Base-by-base conservation (phyloP, 2,329 filamentous ascomycete species). In the Aspergillus sp. region DNA sequence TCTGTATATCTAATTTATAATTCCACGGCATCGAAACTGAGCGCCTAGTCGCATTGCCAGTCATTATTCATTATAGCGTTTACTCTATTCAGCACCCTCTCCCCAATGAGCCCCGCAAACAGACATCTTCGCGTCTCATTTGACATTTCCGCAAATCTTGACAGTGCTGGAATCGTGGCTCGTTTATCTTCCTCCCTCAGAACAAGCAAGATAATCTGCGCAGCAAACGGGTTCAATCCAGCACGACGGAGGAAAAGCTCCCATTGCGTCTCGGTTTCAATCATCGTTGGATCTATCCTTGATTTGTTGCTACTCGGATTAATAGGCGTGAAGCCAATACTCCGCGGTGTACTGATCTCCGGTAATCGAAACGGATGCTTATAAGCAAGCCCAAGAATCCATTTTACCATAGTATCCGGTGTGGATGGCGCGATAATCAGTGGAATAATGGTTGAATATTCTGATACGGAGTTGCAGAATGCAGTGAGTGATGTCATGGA, bases 191-290 rank as follows among this genome's bases (percentile, higher is more conserved):
- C 58, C 32, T 22, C 48, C 27, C 5, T 67, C 69, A 57, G 12
- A 6, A 52, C 42, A 15, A 44, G 47, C 30, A 87, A 66, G 1
- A 88, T 71, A 7, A 74, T 72, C 61, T 89, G 85, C 2, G 86
- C 86, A 2, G 85, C 85, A 61, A 81, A 88, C 0, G 80, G 76
- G 63, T 90, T 90, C 60, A 89, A 64, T 0, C 86, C 86, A 1
- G 77, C 75, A 20, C 74, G 72, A 12, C 85, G 74, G 20, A 90
- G 70, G 52, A 86, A 85, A 7, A 80, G 41, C 62, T 90, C 86
- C 82, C 82, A 86, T 30, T 71, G 63, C 1, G 82, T 83, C 64
- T 88, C 84, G 0, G 80, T 77, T 13, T 79, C 65, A 6, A 79
- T 57, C 25, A 81, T 60, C 25, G 58, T 64, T 43, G 52, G 37